phyloP scores from a whole-genome alignment of 139 green algal species.

The Diplosphaera chodatii region DNA sequence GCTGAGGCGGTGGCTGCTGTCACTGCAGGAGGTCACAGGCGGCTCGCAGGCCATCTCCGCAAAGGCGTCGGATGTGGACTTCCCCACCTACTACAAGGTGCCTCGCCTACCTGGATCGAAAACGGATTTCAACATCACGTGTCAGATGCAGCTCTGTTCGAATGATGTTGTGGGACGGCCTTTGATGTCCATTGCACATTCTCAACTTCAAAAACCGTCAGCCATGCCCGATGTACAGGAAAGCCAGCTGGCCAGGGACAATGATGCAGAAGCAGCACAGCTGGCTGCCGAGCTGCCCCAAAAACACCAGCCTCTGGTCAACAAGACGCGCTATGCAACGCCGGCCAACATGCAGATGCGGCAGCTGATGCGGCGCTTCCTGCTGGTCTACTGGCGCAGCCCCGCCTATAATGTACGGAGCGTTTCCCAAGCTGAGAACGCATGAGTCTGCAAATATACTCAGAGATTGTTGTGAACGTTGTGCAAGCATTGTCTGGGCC shows the following conservation, averaged over 20 bases:
- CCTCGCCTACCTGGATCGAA: too few relatives aligned
- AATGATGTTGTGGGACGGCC: too few relatives aligned
- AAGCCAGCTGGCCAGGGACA: conserved; percentile 25
- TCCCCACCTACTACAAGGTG: conserved; percentile 25
- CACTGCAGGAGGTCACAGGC: conserved; percentile 45
- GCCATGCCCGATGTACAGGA: conserved; percentile 10
- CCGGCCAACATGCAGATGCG: conserved; percentile 5
- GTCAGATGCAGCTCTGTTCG: too few relatives aligned
- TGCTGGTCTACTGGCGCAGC: conserved; percentile 33
- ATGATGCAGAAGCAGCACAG: conserved; percentile 11
- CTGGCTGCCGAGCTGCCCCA: conserved; percentile 13
- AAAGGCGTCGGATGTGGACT: conserved; percentile 23
- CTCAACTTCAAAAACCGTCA: neutral
- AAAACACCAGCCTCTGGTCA: conserved; percentile 18
- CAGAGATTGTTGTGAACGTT: too few relatives aligned
- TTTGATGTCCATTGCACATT: too few relatives aligned
- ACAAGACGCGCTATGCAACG: conserved; percentile 24
- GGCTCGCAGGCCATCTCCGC: conserved; percentile 30
- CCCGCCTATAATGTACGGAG: conserved; percentile 33
- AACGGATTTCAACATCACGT: too few relatives aligned
- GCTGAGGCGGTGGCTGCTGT: neutral
- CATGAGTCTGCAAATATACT: too few relatives aligned
- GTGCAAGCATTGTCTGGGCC: too few relatives aligned
- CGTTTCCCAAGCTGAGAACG: too few relatives aligned
- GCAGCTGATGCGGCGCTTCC: conserved; percentile 25